A percentile compares a stretch with the other conserved stretches of the same genome.
Conservation (phyloP, 2,329 filamentous ascomycete species). For the Cyphellophora europaea region DNA sequence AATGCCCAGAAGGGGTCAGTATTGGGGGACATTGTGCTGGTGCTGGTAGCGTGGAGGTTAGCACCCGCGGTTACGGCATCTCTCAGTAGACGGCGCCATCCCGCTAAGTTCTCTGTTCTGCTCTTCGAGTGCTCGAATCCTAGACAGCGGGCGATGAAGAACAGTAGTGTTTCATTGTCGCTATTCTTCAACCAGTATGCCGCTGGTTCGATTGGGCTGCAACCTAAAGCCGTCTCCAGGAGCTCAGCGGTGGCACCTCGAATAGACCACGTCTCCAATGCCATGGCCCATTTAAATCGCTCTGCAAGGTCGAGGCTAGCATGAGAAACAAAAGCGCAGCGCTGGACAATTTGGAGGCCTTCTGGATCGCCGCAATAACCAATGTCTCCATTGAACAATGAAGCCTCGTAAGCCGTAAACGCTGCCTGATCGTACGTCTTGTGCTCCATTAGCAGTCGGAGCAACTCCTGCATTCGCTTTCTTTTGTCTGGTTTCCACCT, state of each 20-base stretch:
- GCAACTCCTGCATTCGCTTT: neutral
- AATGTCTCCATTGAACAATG: neutral
- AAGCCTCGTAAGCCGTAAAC: neutral
- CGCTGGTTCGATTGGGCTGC: neutral
- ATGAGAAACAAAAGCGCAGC: neutral
- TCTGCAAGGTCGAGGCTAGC: neutral
- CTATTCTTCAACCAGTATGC: neutral
- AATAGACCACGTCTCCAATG: neutral
- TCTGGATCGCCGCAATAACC: neutral
- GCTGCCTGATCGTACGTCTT: neutral
- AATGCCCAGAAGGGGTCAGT: neutral
- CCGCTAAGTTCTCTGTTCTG: neutral
- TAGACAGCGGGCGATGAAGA: neutral
- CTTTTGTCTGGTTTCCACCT: neutral
- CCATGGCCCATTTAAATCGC: neutral
- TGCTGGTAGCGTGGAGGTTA: neutral
- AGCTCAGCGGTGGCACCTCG: neutral
- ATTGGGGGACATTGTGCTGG: neutral
- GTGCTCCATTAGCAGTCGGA: neutral
- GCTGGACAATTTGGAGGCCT: neutral
- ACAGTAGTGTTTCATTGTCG: neutral
- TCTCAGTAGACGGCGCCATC: neutral
- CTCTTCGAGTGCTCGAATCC: neutral
- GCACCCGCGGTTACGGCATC: neutral
- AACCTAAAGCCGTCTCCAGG: neutral